Base-by-base conservation (phyloP, 202 grass and related monocot species). In the Digitaria exilis region DNA sequence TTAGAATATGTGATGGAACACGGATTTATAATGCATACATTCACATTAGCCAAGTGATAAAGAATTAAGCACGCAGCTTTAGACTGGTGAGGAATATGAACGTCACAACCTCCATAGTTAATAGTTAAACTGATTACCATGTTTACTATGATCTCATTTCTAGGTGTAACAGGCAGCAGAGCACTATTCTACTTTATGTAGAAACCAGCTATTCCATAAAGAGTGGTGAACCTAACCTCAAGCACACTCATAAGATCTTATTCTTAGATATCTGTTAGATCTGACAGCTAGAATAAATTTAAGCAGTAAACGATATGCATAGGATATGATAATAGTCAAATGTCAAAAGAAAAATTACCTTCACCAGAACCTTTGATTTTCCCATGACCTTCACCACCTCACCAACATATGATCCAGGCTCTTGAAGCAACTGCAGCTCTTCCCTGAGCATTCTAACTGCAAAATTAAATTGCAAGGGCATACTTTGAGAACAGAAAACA, bases 321-420 rank as follows among this genome's bases (percentile, higher is more conserved):
- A 63, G 12, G 10, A 67, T 74, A 7, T 41, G 18, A 0, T 25
- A 2, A 62, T 50, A 14, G 43, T 60, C 55, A 15, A 73, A 73
- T 14, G 43, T 46, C 31, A 46, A 39, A 54, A n/a, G n/a, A 46
- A 39, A 84, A 77, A 29, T 18, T 89, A 98, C 96, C 96, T 96
- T 98, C 31, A 98, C 96, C 60, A 98, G 89, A 84, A 98, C 96
- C 87, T 95, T 98, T 28, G 92, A 95, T 89, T 98, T 98, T 3
- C 96, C 93, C 96, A 98, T 98, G 76, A 98, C 96, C 80, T 98
- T 98, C 62, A 95, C 96, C 39, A 98, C 96, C 82, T 98, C 96
- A 84, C 96, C 92, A 44, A 98, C 96, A 84, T 98, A 95, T 5
- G 96, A 98, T 72, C 90, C 96, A 4, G 93, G 91, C 59, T 98